Conservation (phyloP, 441 rosid species). For the Bruguiera hainesii region DNA sequence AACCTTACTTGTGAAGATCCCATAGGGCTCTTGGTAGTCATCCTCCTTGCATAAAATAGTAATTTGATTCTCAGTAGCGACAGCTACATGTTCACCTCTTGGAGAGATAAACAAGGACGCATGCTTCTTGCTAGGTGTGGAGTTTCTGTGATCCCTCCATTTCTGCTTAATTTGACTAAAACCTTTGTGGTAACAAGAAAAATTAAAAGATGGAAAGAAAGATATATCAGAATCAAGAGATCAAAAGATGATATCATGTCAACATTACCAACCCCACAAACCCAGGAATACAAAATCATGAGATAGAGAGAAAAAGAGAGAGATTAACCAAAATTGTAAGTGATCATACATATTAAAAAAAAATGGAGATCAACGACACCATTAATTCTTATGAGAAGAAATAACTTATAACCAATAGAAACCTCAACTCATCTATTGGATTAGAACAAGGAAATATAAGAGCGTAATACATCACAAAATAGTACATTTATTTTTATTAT, state of each 20-base stretch:
- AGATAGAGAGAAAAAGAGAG: slow-evolving; percentile 3
- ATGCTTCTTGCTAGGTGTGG: slow-evolving; percentile 40
- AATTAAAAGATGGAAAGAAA: neutral
- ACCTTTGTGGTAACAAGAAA: slow-evolving; percentile 39
- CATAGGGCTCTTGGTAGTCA: slow-evolving; percentile 69
- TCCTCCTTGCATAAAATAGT: slow-evolving; percentile 68
- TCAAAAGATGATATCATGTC: neutral
- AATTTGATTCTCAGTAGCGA: slow-evolving; percentile 70
- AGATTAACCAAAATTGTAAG: neutral
- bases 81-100: slow-evolving; percentile 77
- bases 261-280: neutral
- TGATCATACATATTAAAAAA: too few species aligned
- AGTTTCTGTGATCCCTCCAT: slow-evolving; percentile 57
- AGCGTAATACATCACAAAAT: too few species aligned
- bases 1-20: slow-evolving; percentile 61
- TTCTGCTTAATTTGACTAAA: slow-evolving; percentile 62
- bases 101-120: slow-evolving; percentile 67
- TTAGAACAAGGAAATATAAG: too few species aligned
- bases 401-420: too few species aligned
- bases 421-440: too few species aligned
- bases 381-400: too few species aligned
- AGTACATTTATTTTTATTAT: too few species aligned
- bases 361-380: too few species aligned
- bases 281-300: neutral
- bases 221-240: neutral